phyloP scores from a whole-genome alignment of 208 protist genomes.

The Acanthamoeba culbertsoni region DNA sequence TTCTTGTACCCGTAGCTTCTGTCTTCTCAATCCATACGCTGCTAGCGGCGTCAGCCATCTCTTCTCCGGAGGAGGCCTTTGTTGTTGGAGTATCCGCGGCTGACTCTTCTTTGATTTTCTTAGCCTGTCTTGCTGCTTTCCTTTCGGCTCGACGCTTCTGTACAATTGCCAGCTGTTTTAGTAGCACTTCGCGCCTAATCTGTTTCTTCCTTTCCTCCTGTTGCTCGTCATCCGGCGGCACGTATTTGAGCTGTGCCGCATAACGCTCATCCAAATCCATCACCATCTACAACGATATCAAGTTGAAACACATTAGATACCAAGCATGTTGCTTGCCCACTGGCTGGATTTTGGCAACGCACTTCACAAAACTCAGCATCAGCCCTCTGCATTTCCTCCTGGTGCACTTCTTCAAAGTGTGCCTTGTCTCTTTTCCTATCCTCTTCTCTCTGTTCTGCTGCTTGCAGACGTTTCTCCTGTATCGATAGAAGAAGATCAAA shows the following conservation, averaged over 20 bases:
- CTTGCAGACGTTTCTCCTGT: neutral
- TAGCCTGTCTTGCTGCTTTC: neutral
- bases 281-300: neutral
- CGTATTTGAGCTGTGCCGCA: neutral
- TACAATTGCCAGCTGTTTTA: neutral
- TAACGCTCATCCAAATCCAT: neutral
- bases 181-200: neutral
- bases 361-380: neutral
- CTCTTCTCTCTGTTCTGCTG: neutral
- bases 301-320: neutral
- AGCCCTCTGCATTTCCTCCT: neutral
- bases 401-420: neutral
- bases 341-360: neutral
- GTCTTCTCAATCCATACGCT: neutral
- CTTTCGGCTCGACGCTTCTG: neutral
- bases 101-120: too few relatives aligned
- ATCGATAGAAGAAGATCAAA: neutral
- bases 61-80: too few relatives aligned
- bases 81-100: too few relatives aligned
- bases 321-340: neutral
- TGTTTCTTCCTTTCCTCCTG: neutral
- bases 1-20: too few relatives aligned
- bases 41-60: neutral
- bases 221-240: neutral
- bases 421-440: neutral